phyloP scores from a whole-genome alignment of 2,329 filamentous ascomycete species.

The Aureobasidium sp. region DNA sequence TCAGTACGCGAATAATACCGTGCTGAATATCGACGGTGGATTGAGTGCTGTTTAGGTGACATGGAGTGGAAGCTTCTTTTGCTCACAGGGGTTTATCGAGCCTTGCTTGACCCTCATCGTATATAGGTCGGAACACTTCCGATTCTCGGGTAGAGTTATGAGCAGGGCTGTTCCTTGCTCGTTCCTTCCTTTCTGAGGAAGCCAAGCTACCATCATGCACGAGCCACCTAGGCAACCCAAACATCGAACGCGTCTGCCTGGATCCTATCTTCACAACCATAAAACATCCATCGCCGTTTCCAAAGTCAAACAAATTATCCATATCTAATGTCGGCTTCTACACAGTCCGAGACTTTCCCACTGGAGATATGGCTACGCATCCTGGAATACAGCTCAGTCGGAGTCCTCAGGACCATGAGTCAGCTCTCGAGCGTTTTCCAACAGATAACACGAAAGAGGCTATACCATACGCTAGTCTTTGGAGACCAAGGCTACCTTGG shows the following conservation, averaged over 20 bases:
- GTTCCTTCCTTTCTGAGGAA: too few relatives aligned
- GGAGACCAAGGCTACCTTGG: background rate
- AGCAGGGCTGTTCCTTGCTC: too few relatives aligned
- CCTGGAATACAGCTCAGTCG: background rate
- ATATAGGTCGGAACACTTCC: too few relatives aligned
- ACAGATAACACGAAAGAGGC: background rate
- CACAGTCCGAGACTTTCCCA: background rate
- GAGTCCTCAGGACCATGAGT: background rate
- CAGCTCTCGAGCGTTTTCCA: background rate
- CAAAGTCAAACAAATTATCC: background rate
- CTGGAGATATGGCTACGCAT: background rate
- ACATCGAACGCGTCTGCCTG: background rate
- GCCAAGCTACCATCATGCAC: too few relatives aligned
- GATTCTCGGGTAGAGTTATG: too few relatives aligned
- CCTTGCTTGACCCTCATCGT: too few relatives aligned
- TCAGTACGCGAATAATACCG: slow-evolving; percentile 77
- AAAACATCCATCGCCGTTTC: background rate
- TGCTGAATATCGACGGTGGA: slow-evolving; percentile 80
- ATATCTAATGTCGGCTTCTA: background rate
- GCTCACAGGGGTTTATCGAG: too few relatives aligned
- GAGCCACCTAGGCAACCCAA: too few relatives aligned
- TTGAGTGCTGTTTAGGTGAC: slow-evolving; percentile 51
- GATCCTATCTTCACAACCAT: background rate
- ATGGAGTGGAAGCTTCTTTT: too few relatives aligned
- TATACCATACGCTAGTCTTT: background rate